Conservation (phyloP, 257 asterid genomes). For the Solanum virginianum region DNA sequence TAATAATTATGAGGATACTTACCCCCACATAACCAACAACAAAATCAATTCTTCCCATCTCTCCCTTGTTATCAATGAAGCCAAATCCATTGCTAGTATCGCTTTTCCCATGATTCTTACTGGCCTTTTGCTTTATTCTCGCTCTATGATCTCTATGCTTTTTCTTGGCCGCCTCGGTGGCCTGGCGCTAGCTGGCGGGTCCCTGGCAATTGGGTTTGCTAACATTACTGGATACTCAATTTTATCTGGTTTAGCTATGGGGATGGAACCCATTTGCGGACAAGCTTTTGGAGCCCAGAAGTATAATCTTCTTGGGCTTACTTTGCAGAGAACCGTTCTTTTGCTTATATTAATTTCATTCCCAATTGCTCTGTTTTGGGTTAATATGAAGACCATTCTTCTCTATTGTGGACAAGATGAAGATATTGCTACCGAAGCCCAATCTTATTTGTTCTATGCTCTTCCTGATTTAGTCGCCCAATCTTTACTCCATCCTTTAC, state of each 20-base stretch:
- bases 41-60: neutral
- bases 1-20: neutral
- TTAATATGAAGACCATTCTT: slow-evolving; percentile 42
- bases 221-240: slow-evolving; percentile 71
- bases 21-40: slow-evolving; percentile 1
- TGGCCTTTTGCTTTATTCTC: slow-evolving; percentile 59
- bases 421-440: slow-evolving; percentile 53
- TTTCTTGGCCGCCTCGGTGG: slow-evolving; percentile 68
- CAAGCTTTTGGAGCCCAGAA: slow-evolving; percentile 73
- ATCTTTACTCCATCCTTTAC: slow-evolving; percentile 49
- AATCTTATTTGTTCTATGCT: slow-evolving; percentile 34
- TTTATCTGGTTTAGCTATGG: slow-evolving; percentile 75
- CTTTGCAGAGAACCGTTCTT: slow-evolving; percentile 53
- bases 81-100: slow-evolving; percentile 27
- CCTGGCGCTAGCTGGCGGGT: slow-evolving; percentile 64
- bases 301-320: slow-evolving; percentile 43
- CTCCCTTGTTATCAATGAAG: slow-evolving; percentile 25
- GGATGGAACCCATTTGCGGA: slow-evolving; percentile 83
- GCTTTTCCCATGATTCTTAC: slow-evolving; percentile 73
- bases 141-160: slow-evolving; percentile 83
- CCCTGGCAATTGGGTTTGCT: slow-evolving; percentile 62
- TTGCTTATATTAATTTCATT: slow-evolving; percentile 40
- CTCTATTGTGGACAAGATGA: slow-evolving; percentile 49
- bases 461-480: slow-evolving; percentile 59
- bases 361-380: slow-evolving; percentile 58